A percentile compares a stretch with the other conserved stretches of the same genome.
These are phyloP conservation scores for Amanita fuliginea DNA, from an alignment of 768 basidiomycete species.

Conservation along the genomic window DNA sequence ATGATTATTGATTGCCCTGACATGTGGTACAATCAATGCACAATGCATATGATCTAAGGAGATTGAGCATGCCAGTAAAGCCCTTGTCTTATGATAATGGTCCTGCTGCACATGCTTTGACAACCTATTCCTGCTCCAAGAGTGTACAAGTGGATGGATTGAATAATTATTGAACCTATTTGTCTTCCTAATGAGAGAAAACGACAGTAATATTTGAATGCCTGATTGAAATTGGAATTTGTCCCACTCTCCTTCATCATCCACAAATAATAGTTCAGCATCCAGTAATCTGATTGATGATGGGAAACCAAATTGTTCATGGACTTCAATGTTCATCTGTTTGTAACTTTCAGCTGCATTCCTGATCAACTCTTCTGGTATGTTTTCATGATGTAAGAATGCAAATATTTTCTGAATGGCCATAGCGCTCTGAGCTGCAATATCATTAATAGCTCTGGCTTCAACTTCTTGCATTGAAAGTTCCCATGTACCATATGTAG, in stretches of 20 bases:
- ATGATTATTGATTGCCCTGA: not conserved
- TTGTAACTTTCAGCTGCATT: conserved; percentile 4
- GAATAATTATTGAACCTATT: not conserved
- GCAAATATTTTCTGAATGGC: conserved; percentile 10
- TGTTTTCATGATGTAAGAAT: conserved; percentile 12
- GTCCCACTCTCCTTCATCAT: conserved; percentile 7
- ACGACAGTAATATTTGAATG: conserved; percentile 9
- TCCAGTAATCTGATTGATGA: not conserved
- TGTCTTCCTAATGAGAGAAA: conserved; percentile 9
- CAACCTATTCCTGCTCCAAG: conserved; percentile 1
- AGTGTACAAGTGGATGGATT: conserved; percentile 9
- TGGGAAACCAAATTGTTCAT: conserved; percentile 1
- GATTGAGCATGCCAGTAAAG: not conserved
- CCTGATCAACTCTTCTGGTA: conserved; percentile 8
- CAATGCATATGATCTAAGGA: not conserved
- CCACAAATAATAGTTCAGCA: not conserved
- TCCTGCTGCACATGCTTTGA: not conserved
- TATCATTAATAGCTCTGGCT: not conserved
- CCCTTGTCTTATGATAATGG: not conserved
- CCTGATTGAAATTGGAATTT: conserved; percentile 7
- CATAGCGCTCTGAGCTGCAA: conserved; percentile 10
- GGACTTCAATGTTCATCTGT: not conserved
- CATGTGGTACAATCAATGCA: conserved; percentile 1
- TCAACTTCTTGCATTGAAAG: conserved; percentile 10
- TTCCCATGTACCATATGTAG: conserved; percentile 13